Percentiles rank a stretch among this genome's conserved stretches.
Evolutionary conservation across 805 yeast genomes (phyloP).

Genomic region (Candida maltosa): DNA sequence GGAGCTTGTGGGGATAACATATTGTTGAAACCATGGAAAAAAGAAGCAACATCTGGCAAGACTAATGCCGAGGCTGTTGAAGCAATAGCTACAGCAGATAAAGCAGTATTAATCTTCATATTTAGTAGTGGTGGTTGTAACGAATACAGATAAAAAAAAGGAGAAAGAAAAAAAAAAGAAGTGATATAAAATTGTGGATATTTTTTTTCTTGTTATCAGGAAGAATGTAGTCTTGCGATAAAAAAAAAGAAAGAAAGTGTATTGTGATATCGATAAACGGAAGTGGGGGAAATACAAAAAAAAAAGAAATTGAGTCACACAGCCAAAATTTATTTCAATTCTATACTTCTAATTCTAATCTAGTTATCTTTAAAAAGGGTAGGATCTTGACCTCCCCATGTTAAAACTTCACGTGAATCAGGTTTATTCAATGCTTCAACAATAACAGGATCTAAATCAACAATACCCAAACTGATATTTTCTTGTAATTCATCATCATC

Average conservation of each 20-base stretch:
- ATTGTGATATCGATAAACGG: too few relatives aligned
- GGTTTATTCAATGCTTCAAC: constrained; percentile 32
- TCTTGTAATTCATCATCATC: constrained; percentile 20
- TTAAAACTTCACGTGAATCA: constrained; percentile 30
- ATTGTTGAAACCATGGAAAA: constrained; percentile 6
- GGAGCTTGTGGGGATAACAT: constrained; percentile 1
- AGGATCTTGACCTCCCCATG: constrained; percentile 34
- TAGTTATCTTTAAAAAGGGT: constrained; percentile 19
- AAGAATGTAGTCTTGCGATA: too few relatives aligned
- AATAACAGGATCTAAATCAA: constrained; percentile 38
- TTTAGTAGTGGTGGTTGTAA: background rate
- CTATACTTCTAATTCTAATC: too few relatives aligned
- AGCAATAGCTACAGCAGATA: constrained; percentile 10
- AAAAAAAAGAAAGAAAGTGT: too few relatives aligned
- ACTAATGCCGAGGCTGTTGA: constrained; percentile 46
- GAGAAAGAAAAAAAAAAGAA: too few relatives aligned
- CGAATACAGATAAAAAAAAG: too few relatives aligned
- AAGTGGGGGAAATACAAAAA: too few relatives aligned
- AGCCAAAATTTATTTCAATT: too few relatives aligned
- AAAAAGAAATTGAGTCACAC: too few relatives aligned
- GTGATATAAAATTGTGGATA: too few relatives aligned
- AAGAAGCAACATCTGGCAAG: constrained; percentile 47
- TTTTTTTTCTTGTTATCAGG: too few relatives aligned
- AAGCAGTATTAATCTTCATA: constrained; percentile 1
- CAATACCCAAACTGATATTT: constrained; percentile 27